Percentiles rank a stretch among this genome's conserved stretches.
Evolutionary conservation across 768 basidiomycete genomes (phyloP).

Genomic region (Suillus fuscotomentosus): DNA sequence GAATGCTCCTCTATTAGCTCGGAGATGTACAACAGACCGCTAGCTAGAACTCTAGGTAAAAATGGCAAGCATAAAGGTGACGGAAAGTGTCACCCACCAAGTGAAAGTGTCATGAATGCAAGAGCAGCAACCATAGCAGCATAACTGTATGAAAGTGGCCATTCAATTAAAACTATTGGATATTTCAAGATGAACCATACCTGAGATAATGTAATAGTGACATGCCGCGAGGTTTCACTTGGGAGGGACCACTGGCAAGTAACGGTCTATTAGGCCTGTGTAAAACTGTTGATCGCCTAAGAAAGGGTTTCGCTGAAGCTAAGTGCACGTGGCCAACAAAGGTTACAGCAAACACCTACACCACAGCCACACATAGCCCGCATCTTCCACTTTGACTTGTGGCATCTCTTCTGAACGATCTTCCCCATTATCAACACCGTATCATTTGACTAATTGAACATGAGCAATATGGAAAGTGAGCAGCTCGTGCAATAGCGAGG

Average conservation of each 20-base stretch:
- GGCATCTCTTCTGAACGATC: not conserved
- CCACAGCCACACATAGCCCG: not conserved
- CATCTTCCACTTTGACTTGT: not conserved
- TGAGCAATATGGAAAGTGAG: conserved; percentile 92
- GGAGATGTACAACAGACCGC: conserved; percentile 89
- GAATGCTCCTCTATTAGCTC: conserved; percentile 96
- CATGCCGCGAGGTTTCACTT: not conserved
- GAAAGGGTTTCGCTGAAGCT: not conserved
- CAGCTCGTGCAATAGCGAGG: conserved; percentile 4
- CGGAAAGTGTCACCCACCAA: conserved; percentile 54
- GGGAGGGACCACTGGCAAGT: not conserved
- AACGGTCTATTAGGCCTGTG: not conserved
- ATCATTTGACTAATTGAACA: conserved; percentile 21
- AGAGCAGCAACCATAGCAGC: conserved; percentile 75
- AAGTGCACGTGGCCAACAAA: not conserved
- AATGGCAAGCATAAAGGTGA: not conserved
- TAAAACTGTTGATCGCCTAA: not conserved
- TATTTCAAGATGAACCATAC: conserved; percentile 31
- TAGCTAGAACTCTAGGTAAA: conserved; percentile 52
- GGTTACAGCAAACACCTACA: not conserved
- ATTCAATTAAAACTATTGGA: conserved; percentile 4
- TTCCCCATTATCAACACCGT: not conserved
- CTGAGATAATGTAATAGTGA: conserved; percentile 53
- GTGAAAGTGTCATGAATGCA: conserved; percentile 86
- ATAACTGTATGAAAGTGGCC: conserved; percentile 47